Conservation (phyloP, 352 stramenopile species). For the Globisporangium cederbergense region DNA sequence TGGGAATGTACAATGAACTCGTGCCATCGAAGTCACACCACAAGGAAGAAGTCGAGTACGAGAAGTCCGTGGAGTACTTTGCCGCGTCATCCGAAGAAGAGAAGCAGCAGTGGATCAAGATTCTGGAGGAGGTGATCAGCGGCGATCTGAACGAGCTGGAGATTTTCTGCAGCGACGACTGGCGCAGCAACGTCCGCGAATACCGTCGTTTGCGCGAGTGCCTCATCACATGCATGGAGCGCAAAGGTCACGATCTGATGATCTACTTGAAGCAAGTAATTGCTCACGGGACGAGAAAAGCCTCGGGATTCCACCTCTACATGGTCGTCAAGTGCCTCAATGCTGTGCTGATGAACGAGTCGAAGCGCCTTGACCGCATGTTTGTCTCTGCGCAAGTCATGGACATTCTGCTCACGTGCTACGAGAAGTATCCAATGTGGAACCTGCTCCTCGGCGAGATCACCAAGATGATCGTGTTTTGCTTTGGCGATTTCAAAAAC, state of each 20-base stretch:
- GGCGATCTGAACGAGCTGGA: constrained; percentile 80
- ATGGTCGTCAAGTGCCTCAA: constrained; percentile 75
- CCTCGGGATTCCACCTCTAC: constrained; percentile 72
- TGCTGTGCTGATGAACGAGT: constrained; percentile 72
- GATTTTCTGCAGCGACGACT: constrained; percentile 88
- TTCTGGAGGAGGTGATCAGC: constrained; percentile 72
- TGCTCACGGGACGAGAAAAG: constrained; percentile 51
- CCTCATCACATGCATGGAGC: constrained; percentile 81
- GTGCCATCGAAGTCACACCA: constrained; percentile 13
- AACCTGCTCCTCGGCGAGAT: constrained; percentile 78
- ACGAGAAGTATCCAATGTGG: constrained; percentile 78
- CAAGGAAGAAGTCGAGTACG: constrained; percentile 27
- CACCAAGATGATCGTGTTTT: constrained; percentile 85
- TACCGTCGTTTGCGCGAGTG: constrained; percentile 75
- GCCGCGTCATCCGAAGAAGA: constrained; percentile 59
- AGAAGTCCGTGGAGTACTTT: constrained; percentile 71
- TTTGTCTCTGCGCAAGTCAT: constrained; percentile 74
- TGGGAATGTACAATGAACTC: constrained; percentile 18
- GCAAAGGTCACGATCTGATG: constrained; percentile 75
- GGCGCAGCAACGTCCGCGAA: constrained; percentile 84
- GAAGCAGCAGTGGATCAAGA: constrained; percentile 64
- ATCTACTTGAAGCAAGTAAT: constrained; percentile 81
- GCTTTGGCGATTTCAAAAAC: constrained; percentile 82
- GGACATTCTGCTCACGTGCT: constrained; percentile 68
- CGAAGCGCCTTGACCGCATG: constrained; percentile 80